Base-by-base conservation (phyloP, 2,329 filamentous ascomycete species). In the Teratosphaeria nubilosa region DNA sequence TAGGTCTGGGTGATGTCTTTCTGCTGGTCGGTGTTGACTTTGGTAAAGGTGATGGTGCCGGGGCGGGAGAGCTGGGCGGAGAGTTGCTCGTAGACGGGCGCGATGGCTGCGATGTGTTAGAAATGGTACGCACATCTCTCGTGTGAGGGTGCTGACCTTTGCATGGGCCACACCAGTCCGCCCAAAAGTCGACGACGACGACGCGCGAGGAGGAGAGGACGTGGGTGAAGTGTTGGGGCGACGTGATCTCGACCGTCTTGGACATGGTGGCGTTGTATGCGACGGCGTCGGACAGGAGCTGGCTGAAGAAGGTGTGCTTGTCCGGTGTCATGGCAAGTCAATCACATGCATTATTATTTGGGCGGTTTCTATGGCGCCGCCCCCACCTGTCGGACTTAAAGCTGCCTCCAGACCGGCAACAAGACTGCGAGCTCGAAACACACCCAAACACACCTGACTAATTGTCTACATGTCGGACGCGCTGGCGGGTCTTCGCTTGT, bases 161-260 rank as follows among this genome's bases (percentile, higher is more conserved):
- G 81, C 90, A 95, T 69, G 90, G 88, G 34, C 78, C 86, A 70
- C 88, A 95, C 86, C 88, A 94, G 69, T 90, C 86, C 68, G 91
- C 90, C 69, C 89, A 92, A 80, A 96, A 96, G 76, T 96, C 89
- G 69, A 87, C 86, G 57, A 97, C 86, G 50, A 97, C 89, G 60
- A 96, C 83, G 64, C 82, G 84, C 34, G 88, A 91, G 57, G 81
- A 84, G 61, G 82, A 81, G 61, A 96, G 80, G 60, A 94, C 75
- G 32, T 77, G 75, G 66, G 79, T 81, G 68, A 95, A 86, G 65
- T 76, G 73, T 45, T 68, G 62, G 13, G 75, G 70, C 51, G 76
- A 78, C 34, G 72, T 69, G 61, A 78, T 75, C 59, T 74, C 67
- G 50, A 77, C 71, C 7, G 73, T 73, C 59, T 74, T 72, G 41